A percentile compares a stretch with the other conserved stretches of the same genome.
Conservation (phyloP, 805 yeast genomes). For the Zygotorulaspora florentina region DNA sequence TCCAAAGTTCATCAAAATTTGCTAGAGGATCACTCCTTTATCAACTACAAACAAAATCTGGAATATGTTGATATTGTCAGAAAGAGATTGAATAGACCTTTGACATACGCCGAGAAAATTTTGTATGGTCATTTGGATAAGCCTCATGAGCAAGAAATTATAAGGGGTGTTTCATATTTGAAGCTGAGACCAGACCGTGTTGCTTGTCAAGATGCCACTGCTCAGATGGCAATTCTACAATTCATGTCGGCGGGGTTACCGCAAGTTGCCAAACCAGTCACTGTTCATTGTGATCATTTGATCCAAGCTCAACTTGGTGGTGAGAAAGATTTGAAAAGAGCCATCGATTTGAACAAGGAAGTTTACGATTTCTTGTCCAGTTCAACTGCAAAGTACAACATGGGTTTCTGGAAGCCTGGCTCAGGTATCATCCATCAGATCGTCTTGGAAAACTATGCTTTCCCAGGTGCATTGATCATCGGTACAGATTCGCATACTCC, state of each 20-base stretch:
- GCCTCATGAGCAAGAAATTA: constrained; percentile 81
- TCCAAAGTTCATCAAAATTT: constrained; percentile 77
- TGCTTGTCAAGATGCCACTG: constrained; percentile 98
- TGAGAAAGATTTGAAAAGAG: constrained; percentile 74
- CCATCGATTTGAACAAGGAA: constrained; percentile 86
- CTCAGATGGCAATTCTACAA: constrained; percentile 96
- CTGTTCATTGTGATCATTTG: constrained; percentile 97
- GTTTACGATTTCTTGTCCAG: constrained; percentile 87
- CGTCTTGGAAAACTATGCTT: constrained; percentile 91
- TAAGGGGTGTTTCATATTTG: constrained; percentile 85
- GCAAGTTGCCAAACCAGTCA: constrained; percentile 87
- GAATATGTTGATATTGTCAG: constrained; percentile 85
- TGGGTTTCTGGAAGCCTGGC: constrained; percentile 99
- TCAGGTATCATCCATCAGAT: constrained; percentile 98
- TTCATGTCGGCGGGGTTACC: constrained; percentile 95
- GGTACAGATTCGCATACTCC: constrained; percentile 99
- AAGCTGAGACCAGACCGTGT: constrained; percentile 97
- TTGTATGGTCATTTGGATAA: constrained; percentile 92
- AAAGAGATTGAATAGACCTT: constrained; percentile 77
- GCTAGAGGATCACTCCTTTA: constrained; percentile 77
- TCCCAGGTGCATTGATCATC: constrained; percentile 94
- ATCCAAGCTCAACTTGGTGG: constrained; percentile 96
- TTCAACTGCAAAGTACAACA: constrained; percentile 91
- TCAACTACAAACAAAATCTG: constrained; percentile 85
- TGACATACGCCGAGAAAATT: constrained; percentile 93